Base-by-base conservation (phyloP, 2,329 filamentous ascomycete species). In the Decorospora gaudefroyi region DNA sequence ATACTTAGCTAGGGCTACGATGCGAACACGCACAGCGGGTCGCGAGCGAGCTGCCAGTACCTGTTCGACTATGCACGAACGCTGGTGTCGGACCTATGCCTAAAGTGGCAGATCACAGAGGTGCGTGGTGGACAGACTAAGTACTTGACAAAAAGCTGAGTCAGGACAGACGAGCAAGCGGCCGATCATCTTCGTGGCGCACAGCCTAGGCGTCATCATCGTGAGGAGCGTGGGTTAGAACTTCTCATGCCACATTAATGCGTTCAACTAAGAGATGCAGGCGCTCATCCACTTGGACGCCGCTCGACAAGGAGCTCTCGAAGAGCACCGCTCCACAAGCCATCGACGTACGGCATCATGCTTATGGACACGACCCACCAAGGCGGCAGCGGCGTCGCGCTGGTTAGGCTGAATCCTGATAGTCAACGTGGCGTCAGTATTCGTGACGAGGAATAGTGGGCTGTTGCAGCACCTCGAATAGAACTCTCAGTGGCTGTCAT, bases 281-380 rank as follows among this genome's bases (percentile, higher is more conserved):
- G 69, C 68, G 19, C 64, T 72, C 22, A 68, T 71, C 32, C 60
- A 72, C 46, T 71, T 68, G 6, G 59, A 66, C 48, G 51, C 59
- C 16, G 52, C 67, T 12, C 46, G 54, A 11, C 28, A 43, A 42
- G 55, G 49, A 25, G 55, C 59, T 29, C 50, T 65, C 6, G 38
- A 59, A 47, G 49, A 69, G 34, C 61, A 66, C 28, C 57, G 52
- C 37, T 55, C 64, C 7, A 65, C 43, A 67, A 67, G 43, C 35
- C 54, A 18, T 72, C 64, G 15, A 73, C 68, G 34, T 68, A 71
- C 51, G 67, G 69, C 6, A 67, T 72, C 48, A 40, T 73, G 8
- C 73, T 73, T 52, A 65, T 72, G 49, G 69, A 69, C 17, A 74
- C 69, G 15, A 70, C 68, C 29, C 67, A 73, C 52, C 58, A 70